Base-by-base conservation (phyloP, 2,329 filamentous ascomycete genomes). In the Alternaria panax region DNA sequence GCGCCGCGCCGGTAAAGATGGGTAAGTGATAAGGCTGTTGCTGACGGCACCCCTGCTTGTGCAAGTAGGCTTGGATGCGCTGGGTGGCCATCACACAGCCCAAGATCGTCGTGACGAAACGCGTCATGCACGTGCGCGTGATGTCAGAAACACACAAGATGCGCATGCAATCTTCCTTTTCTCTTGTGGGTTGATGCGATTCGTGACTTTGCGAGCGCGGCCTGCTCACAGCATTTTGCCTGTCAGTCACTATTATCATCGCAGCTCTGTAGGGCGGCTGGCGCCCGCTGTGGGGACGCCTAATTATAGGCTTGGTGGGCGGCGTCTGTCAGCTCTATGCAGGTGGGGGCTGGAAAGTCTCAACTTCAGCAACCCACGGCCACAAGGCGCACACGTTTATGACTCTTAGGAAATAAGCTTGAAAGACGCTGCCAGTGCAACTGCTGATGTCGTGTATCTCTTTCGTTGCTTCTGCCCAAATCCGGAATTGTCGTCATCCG, bases 71-170 rank as follows among this genome's bases (percentile, higher is more conserved):
- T 54, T 48, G 52, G 40, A 52, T 53, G 47, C 43, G 57, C 54
- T 62, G 34, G 63, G 32, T 57, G 50, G 47, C 54, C 53, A 58
- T 45, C 32, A 54, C 57, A 54, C 56, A 46, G 55, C 62, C 51
- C 52, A 59, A 57, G 65, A 58, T 48, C 52, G 48, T 32, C 52
- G 34, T 34, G 54, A 50, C 32, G 54, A 60, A 57, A 69, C 60
- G 60, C 69, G 70, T 72, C 69, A 71, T 72, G 69, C 66, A 67
- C 67, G 61, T 63, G 68, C 53, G 42, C 40, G 60, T 72, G 63
- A 71, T 70, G 67, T 71, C 68, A 68, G 62, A 52, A 30, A 36
- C 38, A 52, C 38, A 18, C 27, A 25, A 18, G n/a, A 18, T 51
- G 42, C 47, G 27, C 54, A 32, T 38, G 48, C 43, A 22, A 16